Base-by-base conservation (phyloP, 1,284 basidiomycete genomes). In the Phylloporus gajari region DNA sequence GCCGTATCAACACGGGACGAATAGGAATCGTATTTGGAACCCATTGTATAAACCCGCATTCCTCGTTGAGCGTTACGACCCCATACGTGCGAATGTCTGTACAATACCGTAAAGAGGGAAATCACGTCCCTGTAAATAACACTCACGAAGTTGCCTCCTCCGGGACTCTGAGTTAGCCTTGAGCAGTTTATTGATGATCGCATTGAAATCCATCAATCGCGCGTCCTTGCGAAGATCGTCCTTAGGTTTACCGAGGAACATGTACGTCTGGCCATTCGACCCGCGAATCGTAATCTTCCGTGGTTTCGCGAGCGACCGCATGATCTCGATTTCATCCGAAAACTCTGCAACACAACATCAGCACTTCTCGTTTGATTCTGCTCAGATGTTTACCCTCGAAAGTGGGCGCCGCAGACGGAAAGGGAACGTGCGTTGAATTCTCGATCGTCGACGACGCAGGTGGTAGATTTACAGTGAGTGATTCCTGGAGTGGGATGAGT, bases 1-100 rank as follows among this genome's bases (percentile, higher is more conserved):
- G 85, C 74, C 92, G 92, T 67, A 88, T 79, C 38, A 99, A 86
- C 56, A 99, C 91, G 9, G 91, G 89, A 46, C 98, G 93, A 58
- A 99, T 86, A 3, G 97, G 95, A 42, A 92, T 88, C 0, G 97
- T 99, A 81, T 99, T 95, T 2, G 94, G 95, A 21, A 99, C 98
- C 98, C 98, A 99, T 90, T 99, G 97, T 72, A 99, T 96, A 72
- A 99, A 90, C 0, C 98, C 98, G 79, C 97, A 98, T 77, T 98
- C 96, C 78, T 99, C 97, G 80, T 99, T 99, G 71, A 99, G 87
- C 3, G 97, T 96, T 30, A 99, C 94, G 27, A 99, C 97, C 13
- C 96, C 96, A 78, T 99, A 99, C 5, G 97, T 98, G 42, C 97
- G 91, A 73, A 99, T 95, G 80, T 94, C 97, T 99, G 73, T 69